Evolutionary conservation across 2,329 filamentous ascomycete species (phyloP).

Genomic region (Phialophora tarda): DNA sequence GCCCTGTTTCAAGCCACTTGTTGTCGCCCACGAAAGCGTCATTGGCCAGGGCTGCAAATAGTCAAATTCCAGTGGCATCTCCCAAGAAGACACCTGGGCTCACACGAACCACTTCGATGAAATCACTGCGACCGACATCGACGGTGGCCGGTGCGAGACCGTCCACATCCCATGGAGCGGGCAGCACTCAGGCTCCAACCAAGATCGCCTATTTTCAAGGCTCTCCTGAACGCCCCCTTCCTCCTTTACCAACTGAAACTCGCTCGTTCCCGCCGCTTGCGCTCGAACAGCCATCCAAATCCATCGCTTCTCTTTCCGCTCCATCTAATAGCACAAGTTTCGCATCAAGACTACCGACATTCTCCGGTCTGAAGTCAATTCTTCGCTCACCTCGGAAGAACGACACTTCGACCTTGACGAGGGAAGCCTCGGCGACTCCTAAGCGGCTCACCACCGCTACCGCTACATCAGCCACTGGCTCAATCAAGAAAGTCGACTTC

Average conservation of each 20-base stretch:
- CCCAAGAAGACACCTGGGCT: conserved; percentile 54
- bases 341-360: conserved; percentile 53
- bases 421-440: conserved; percentile 31
- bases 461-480: conserved; percentile 49
- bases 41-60: conserved; percentile 64
- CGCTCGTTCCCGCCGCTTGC: background rate
- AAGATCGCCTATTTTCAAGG: background rate
- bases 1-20: conserved; percentile 60
- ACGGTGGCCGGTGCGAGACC: conserved; percentile 44
- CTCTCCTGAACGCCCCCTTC: conserved; percentile 21
- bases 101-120: conserved; percentile 58
- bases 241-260: conserved; percentile 22
- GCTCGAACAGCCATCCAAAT: conserved; percentile 1
- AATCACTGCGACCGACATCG: conserved; percentile 56
- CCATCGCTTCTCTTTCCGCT: conserved; percentile 11
- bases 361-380: conserved; percentile 65
- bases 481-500: conserved; percentile 81
- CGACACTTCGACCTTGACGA: conserved; percentile 60
- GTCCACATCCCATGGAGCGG: conserved; percentile 25
- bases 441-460: conserved; percentile 41
- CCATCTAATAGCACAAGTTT: conserved; percentile 2
- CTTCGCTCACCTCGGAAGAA: conserved; percentile 59
- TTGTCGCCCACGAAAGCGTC: conserved; percentile 82
- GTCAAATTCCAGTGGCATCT: conserved; percentile 60
- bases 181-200: background rate